Evolutionary conservation across 805 yeast genomes (phyloP).

Genomic region (Sugiyamaella smithiae): DNA sequence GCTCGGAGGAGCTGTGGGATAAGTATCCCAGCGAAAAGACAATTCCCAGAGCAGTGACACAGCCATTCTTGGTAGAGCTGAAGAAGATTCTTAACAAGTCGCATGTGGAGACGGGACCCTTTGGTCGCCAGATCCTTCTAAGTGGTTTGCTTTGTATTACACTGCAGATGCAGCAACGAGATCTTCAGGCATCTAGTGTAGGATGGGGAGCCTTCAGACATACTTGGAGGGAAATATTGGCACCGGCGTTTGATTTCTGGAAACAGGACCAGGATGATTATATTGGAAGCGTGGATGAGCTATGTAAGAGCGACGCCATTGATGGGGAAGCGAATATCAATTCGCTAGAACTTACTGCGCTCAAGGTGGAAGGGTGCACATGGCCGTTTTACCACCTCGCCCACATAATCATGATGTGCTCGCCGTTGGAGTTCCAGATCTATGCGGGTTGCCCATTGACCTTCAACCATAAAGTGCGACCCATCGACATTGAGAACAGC

Average conservation of each 20-base stretch:
- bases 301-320: neutral
- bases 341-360: constrained; percentile 6
- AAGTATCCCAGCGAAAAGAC: constrained; percentile 28
- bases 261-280: constrained; percentile 33
- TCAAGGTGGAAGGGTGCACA: constrained; percentile 44
- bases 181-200: constrained; percentile 53
- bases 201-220: constrained; percentile 41
- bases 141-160: constrained; percentile 66
- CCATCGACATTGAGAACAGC: constrained; percentile 48
- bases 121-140: constrained; percentile 64
- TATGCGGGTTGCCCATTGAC: constrained; percentile 81
- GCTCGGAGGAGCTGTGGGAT: constrained; percentile 61
- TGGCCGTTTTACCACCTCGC: constrained; percentile 70
- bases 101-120: constrained; percentile 47
- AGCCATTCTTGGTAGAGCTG: constrained; percentile 53
- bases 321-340: constrained; percentile 8
- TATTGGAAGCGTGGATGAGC: neutral
- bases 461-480: constrained; percentile 63
- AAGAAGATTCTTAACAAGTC: constrained; percentile 56
- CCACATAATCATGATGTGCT: constrained; percentile 66
- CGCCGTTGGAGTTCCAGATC: constrained; percentile 75
- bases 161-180: constrained; percentile 71
- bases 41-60: constrained; percentile 17
- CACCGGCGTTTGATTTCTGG: constrained; percentile 72
- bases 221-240: constrained; percentile 69